phyloP scores from a whole-genome alignment of 2,329 filamentous ascomycete species.

The Endothia cerciana region DNA sequence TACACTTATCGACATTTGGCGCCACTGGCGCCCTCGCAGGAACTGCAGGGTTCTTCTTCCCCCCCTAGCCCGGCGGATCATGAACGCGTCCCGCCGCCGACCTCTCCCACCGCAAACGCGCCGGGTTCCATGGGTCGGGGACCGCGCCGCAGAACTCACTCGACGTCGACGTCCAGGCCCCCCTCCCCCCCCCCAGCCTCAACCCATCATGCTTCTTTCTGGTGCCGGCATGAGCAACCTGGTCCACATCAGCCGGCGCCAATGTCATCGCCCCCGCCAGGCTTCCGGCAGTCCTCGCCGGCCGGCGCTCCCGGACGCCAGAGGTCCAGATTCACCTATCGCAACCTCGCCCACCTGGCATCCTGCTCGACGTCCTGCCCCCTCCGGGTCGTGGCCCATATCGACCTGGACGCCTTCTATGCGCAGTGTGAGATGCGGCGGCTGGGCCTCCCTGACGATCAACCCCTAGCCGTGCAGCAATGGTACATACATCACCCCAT shows the following conservation, averaged over 20 bases:
- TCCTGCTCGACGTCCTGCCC: conserved; percentile 73
- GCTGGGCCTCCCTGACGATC: conserved; percentile 71
- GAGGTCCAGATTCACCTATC: conserved; percentile 80
- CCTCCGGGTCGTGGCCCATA: conserved; percentile 83
- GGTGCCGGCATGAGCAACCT: not conserved
- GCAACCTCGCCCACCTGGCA: conserved; percentile 77
- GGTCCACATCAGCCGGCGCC: conserved; percentile 10
- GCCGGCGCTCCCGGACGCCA: conserved; percentile 38
- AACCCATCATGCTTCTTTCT: not conserved
- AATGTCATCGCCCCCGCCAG: conserved; percentile 38
- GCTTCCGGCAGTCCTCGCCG: conserved; percentile 43
- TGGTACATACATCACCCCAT: conserved; percentile 70
- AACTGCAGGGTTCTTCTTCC: not conserved
- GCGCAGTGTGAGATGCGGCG: conserved; percentile 94
- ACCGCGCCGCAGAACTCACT: not conserved
- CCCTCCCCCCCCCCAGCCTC: too few species aligned
- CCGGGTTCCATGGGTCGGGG: not conserved
- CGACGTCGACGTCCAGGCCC: not conserved
- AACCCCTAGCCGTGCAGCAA: conserved; percentile 90
- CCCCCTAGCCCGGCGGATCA: not conserved
- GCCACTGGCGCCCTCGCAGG: not conserved
- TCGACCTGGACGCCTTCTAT: conserved; percentile 98
- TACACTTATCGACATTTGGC: too few species aligned
- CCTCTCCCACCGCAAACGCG: not conserved
- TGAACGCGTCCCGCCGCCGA: too few species aligned